Base-by-base conservation (phyloP, 192 early-diverging fungal genomes). In the Cladochytrium replicatum region DNA sequence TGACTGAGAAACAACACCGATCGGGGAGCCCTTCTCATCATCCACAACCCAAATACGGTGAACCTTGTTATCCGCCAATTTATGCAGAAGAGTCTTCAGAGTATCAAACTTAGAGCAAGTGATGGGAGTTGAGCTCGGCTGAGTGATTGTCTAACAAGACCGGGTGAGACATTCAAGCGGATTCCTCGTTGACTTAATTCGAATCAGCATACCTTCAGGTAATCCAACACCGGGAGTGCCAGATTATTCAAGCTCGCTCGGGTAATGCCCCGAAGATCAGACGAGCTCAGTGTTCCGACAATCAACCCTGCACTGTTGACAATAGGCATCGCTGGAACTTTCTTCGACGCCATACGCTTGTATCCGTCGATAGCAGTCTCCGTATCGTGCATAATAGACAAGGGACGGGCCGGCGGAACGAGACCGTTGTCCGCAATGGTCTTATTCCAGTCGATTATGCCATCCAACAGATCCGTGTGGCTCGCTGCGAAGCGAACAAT, bases 21-120 rank as follows among this genome's bases (percentile, higher is more conserved):
- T 37, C 0, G 78, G 66, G n/a, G 38, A 49, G 19, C 43, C 32
- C 22, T 65, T 64, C 13, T 49, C 38, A 0, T 46, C 34, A 24
- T 75, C 67, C 15, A 74, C 29, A 41, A 82, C 65, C 79, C 79
- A 83, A 9, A 75, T 52, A 8, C 77, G 66, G 50, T 83, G 81
- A n/a, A 73, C 58, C 46, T 69, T 43, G 8, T 71, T 15, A 8
- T 57, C 58, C 5, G 61, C 43, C 7, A 83, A 52, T 8, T 50
- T 11, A 9, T 67, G 38, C 2, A 83, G 19, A 2, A 71, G 54
- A 3, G 52, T 42, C 8, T 44, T 8, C 2, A 83, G 46, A 2
- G 69, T 63, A 17, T 48, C n/a, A n/a, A n/a, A n/a, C n/a, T n/a
- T n/a, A n/a, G n/a, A 37, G 17, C 34, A 37, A 37, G 34, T 17